Evolutionary conservation across 192 early-diverging fungal genomes (phyloP).

Genomic region (Pilobolus umbonatus): DNA sequence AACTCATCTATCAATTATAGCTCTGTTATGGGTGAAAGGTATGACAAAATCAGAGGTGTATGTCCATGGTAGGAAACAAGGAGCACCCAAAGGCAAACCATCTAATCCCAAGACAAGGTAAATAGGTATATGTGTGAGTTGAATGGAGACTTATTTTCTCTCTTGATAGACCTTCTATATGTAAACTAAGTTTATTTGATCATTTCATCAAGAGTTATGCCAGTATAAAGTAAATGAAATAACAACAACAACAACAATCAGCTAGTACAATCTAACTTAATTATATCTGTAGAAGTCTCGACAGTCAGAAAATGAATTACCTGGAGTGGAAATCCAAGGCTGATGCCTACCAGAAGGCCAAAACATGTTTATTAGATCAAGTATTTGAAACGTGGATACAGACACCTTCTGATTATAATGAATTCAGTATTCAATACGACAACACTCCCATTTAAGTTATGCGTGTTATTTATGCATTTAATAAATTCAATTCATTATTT

Average conservation of each 20-base stretch:
- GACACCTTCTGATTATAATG: constrained; percentile 20
- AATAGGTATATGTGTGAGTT: no score
- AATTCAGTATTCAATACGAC: no score
- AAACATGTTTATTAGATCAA: constrained; percentile 18
- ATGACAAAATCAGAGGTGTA: constrained; percentile 26
- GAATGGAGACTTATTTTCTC: neutral
- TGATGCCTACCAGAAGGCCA: constrained; percentile 13
- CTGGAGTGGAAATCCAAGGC: constrained; percentile 18
- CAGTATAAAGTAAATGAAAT: no score
- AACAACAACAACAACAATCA: no score
- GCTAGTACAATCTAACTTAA: neutral
- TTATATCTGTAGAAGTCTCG: neutral
- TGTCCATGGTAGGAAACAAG: constrained; percentile 34
- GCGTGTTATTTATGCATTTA: no score
- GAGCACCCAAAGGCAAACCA: constrained; percentile 23
- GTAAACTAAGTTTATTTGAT: constrained; percentile 3
- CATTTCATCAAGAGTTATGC: neutral
- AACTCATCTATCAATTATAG: neutral
- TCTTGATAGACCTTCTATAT: constrained; percentile 1
- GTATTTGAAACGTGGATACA: constrained; percentile 28
- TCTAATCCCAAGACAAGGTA: constrained; percentile 30
- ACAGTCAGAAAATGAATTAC: constrained; percentile 5
- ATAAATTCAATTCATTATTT: no score
- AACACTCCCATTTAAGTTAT: no score
- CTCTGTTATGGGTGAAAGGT: constrained; percentile 17